A percentile compares a stretch with the other conserved stretches of the same genome.
Conservation (phyloP, 1,139 yeast species). For the Yamadazyma membranifaciens region DNA sequence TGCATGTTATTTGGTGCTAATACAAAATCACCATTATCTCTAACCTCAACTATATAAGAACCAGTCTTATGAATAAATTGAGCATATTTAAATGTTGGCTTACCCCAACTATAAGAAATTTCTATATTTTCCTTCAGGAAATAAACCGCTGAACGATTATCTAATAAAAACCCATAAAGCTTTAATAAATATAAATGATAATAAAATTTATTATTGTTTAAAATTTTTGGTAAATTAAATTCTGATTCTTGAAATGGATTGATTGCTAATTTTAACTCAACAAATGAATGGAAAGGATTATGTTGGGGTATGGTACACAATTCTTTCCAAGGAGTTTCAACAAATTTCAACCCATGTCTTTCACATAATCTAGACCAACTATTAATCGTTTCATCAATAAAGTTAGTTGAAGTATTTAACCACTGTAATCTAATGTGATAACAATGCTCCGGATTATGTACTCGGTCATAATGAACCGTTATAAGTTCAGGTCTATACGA, state of each 20-base stretch:
- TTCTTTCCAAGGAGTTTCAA: slow-evolving; percentile 94
- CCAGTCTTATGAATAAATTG: slow-evolving; percentile 93
- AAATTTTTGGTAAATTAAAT: slow-evolving; percentile 47
- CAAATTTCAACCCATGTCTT: slow-evolving; percentile 78
- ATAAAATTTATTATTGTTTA: slow-evolving; percentile 51
- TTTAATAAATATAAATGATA: slow-evolving; percentile 66
- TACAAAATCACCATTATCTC: slow-evolving; percentile 77
- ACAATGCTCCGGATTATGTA: slow-evolving; percentile 94
- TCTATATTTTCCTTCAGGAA: slow-evolving; percentile 54
- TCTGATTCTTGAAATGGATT: slow-evolving; percentile 68
- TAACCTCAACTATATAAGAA: slow-evolving; percentile 81
- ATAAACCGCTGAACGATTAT: slow-evolving; percentile 71
- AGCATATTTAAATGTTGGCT: slow-evolving; percentile 74
- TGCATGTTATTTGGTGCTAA: slow-evolving; percentile 80
- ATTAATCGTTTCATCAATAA: slow-evolving; percentile 84
- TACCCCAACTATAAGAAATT: slow-evolving; percentile 87
- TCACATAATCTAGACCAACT: slow-evolving; percentile 83
- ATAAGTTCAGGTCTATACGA: slow-evolving; percentile 79
- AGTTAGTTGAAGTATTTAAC: slow-evolving; percentile 85
- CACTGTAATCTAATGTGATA: slow-evolving; percentile 90
- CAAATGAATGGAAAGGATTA: slow-evolving; percentile 88
- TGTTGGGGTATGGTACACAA: slow-evolving; percentile 69
- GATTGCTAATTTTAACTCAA: slow-evolving; percentile 59
- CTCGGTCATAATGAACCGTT: slow-evolving; percentile 84
- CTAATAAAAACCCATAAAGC: slow-evolving; percentile 72